Conservation (phyloP, 2,329 filamentous ascomycete species). For the Tolypocladium album region DNA sequence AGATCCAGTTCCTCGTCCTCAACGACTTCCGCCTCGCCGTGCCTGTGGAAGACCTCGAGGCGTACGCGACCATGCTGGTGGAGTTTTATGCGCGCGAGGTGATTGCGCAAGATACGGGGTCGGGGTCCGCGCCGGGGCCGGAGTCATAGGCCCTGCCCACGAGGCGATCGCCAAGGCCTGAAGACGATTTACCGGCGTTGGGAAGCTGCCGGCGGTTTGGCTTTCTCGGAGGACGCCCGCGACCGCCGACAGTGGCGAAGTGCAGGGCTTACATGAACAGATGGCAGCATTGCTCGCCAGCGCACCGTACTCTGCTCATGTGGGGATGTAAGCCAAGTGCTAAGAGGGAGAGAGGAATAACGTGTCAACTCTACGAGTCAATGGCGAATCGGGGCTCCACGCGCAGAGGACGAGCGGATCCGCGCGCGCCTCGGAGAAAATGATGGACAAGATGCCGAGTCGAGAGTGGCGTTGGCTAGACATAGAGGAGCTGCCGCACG, state of each 20-base stretch:
- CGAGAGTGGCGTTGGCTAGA: background rate
- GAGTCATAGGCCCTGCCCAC: background rate
- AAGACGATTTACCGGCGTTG: background rate
- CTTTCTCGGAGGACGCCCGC: background rate
- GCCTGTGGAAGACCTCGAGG: slow-evolving; percentile 88
- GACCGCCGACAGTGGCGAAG: background rate
- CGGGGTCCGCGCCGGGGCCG: background rate
- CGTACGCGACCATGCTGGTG: slow-evolving; percentile 96
- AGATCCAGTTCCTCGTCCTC: slow-evolving; percentile 87
- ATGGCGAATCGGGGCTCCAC: background rate
- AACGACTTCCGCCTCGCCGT: slow-evolving; percentile 95
- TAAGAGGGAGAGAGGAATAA: background rate
- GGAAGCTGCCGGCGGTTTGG: background rate
- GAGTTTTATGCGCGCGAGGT: slow-evolving; percentile 95
- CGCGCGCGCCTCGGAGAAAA: background rate
- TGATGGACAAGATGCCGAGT: background rate
- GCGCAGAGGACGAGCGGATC: too few species aligned
- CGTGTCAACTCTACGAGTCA: background rate
- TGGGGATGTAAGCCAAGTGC: background rate
- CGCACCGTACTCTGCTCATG: background rate
- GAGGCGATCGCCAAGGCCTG: background rate
- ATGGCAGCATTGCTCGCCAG: background rate
- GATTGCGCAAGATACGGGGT: slow-evolving; percentile 28
- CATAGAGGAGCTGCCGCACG: background rate
- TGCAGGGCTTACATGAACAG: background rate